Evolutionary conservation across 2,329 filamentous ascomycete genomes (phyloP), one percentile per base, ranked within the genome.

Genomic region (Penicillium palitans): DNA sequence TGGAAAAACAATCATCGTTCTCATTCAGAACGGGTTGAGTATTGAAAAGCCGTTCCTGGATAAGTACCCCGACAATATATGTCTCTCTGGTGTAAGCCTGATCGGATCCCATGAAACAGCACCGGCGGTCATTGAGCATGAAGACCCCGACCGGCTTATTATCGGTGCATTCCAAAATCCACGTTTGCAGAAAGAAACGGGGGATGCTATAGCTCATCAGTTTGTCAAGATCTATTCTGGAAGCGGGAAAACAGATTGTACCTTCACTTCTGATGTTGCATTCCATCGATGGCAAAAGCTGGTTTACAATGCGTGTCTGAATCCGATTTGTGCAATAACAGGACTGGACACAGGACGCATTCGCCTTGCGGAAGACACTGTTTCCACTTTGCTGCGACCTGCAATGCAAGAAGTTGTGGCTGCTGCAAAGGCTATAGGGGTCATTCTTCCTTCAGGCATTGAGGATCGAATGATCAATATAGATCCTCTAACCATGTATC

Each of bases 11-110:
- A 76, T 76, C 29, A 81, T 87, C 39, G 75, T 86, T 0, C 78
- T 87, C 6, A 72, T 84, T 4, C 85, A 88, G 60, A 87, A 88
- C 64, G 85, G 85, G 0, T 70, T 87, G 25, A 85, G 87, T 64
- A 87, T 87, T 60, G 83, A 87, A 62, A 79, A 76, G 41, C 83
- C 84, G 0, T 67, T 87, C 37, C 63, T 82, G 17, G 55, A 68
- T 0, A 67, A 70, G 0, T 85, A 84, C 63, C 83, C 84, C 0
- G 58, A 67, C 4, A 86, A 83, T 59, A 68, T 79, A 1, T 65
- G 85, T 10, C 73, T 87, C 1, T 83, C 79, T 3, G 82, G 83
- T 7, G 77, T 87, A 15, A 79, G 77, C 4, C 71, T 81, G 47
- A 84, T 83, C 55, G 80, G 82, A 27, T 78, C 81, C 1, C 78